Evolutionary conservation across 169 alveolate genomes (phyloP), one percentile per base, ranked within the genome.

Genomic region (Cryptosporidium ubiquitum): DNA sequence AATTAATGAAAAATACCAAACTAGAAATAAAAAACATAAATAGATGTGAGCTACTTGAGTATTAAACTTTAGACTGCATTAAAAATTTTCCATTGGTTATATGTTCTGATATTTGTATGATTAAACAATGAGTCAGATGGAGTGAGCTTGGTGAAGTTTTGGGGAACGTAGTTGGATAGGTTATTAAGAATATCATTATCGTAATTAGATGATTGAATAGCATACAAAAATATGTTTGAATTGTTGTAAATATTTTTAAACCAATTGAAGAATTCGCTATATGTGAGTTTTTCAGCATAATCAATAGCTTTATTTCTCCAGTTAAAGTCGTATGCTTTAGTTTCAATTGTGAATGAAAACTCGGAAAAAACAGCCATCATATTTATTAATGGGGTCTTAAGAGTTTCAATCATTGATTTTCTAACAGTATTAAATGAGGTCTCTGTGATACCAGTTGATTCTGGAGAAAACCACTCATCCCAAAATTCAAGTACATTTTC

Each of bases 401-500:
- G 47, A 4, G 68, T 60, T 61, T 58, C 23, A 16, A 79, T 58
- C 23, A 18, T 23, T 9, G 75, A 79, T 26, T 23, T 5, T 58
- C 31, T 79, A 12, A 79, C n/a, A 5, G 14, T 14, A n/a, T 61
- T 23, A 40, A 79, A 79, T 5, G 20, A 16, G 9, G n/a, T 14
- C 7, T 40, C 18, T 0, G 29, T 42, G 64, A 79, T 79, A 10
- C 26, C 26, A 42, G 12, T 16, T 12, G 69, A 73, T 4, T n/a
- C 23, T 0, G 61, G 47, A n/a, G 47, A 61, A 31, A 79, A 61
- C 73, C 75, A 42, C 4, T 79, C 66, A 1, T 79, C 68, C 73
- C 73, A 61, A 31, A 61, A 79, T 29, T 61, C 68, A 6, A 79
- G 75, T 12, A 61, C 23, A 33, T 79, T 61, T 23, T 79, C 79